Percentiles rank a stretch among this genome's conserved stretches.
Conservation (phyloP, 2,329 filamentous ascomycete species). For the Trichoderma pleuroti region DNA sequence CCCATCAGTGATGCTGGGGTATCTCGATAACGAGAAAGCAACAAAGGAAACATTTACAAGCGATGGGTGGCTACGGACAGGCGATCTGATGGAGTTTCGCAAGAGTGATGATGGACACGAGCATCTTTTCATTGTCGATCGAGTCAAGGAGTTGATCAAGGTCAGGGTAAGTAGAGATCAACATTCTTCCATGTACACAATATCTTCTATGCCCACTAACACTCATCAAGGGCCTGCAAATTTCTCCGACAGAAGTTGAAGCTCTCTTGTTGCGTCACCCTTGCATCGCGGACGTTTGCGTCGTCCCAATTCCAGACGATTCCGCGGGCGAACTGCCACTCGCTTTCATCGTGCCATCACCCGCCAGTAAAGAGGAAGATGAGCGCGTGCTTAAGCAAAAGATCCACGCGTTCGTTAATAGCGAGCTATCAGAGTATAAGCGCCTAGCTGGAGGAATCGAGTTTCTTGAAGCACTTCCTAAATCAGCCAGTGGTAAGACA, state of each 20-base stretch:
- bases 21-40: conserved; percentile 69
- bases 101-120: conserved; percentile 44
- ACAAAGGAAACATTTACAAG: conserved; percentile 21
- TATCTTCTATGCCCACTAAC: neutral
- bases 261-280: conserved; percentile 63
- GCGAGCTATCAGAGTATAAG: conserved; percentile 40
- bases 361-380: conserved; percentile 41
- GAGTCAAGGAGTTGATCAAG: conserved; percentile 51
- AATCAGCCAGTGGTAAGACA: conserved; percentile 58
- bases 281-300: conserved; percentile 62
- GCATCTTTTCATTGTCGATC: conserved; percentile 26
- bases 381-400: conserved; percentile 48
- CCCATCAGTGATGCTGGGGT: conserved; percentile 70
- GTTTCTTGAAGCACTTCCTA: conserved; percentile 55
- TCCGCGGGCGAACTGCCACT: conserved; percentile 54
- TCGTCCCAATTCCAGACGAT: conserved; percentile 59
- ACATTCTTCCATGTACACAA: neutral
- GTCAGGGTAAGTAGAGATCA: conserved; percentile 36
- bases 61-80: conserved; percentile 30
- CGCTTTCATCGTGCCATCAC: conserved; percentile 51
- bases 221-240: conserved; percentile 59
- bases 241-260: conserved; percentile 69
- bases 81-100: conserved; percentile 55
- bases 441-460: conserved; percentile 48
- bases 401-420: conserved; percentile 48